phyloP scores from a whole-genome alignment of 2,329 filamentous ascomycete species.

The Neonectria sp. region DNA sequence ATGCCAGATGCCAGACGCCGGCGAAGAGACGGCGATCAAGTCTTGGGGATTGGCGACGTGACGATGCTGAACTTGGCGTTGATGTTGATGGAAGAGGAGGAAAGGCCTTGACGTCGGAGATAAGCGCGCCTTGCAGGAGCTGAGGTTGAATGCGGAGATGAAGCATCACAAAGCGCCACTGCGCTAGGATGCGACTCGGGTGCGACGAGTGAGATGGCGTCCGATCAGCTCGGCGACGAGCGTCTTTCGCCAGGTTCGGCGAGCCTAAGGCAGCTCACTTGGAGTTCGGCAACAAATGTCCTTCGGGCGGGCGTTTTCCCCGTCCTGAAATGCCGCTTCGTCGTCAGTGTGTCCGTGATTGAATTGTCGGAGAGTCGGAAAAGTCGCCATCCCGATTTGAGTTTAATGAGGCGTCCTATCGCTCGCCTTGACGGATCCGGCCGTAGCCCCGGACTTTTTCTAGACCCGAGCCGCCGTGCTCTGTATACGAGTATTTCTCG shows the following conservation, averaged over 20 bases:
- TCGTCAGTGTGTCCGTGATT: too few relatives aligned
- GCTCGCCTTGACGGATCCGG: neutral
- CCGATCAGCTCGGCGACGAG: too few relatives aligned
- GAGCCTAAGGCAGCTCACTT: too few relatives aligned
- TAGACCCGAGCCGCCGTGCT: constrained; percentile 2
- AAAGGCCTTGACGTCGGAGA: neutral
- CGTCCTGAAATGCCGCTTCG: too few relatives aligned
- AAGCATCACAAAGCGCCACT: neutral
- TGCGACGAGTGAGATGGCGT: too few relatives aligned
- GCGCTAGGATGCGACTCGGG: too few relatives aligned
- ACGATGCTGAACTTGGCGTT: neutral
- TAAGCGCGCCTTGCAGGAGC: constrained; percentile 5
- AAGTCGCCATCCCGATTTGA: neutral
- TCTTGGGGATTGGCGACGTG: neutral
- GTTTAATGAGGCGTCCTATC: neutral
- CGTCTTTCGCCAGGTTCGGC: too few relatives aligned
- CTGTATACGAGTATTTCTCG: constrained; percentile 1
- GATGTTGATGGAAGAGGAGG: neutral
- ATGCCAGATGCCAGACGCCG: neutral
- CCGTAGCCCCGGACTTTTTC: constrained; percentile 4
- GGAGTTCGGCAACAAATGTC: too few relatives aligned
- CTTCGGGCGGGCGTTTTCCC: too few relatives aligned
- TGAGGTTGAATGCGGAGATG: neutral
- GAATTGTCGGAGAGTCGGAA: neutral
- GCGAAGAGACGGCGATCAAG: neutral